These are phyloP conservation scores for Linderniella brevidens DNA, from an alignment of 257 asterid species.

Conservation along the genomic window DNA sequence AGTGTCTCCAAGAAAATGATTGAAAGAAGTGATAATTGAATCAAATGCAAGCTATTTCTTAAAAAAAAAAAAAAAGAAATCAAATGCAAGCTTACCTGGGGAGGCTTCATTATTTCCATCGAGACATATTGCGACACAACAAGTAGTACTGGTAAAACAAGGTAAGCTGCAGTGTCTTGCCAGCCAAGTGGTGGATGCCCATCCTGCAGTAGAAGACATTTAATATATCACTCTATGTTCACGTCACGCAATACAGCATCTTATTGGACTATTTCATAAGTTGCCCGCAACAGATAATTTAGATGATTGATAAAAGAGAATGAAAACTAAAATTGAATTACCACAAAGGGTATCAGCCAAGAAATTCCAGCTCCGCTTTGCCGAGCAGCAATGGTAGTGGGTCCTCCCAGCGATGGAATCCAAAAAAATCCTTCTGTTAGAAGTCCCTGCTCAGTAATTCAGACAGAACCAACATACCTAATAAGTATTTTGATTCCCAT, in stretches of 20 bases:
- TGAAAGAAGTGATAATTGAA: slow-evolving; percentile 9
- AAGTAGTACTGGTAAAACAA: slow-evolving; percentile 80
- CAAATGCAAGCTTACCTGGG: slow-evolving; percentile 48
- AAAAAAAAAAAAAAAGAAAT: not conserved
- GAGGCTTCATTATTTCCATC: slow-evolving; percentile 99
- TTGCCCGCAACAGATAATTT: not conserved
- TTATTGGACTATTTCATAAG: not conserved
- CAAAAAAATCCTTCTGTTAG: slow-evolving; percentile 98
- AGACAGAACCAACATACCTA: not conserved
- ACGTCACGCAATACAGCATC: slow-evolving; percentile 10
- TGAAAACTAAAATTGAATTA: slow-evolving; percentile 20
- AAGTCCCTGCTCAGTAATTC: slow-evolving; percentile 48
- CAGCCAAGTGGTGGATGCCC: slow-evolving; percentile 99
- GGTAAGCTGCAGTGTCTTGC: slow-evolving; percentile 92
- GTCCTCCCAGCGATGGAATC: slow-evolving; percentile 99
- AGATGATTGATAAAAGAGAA: slow-evolving; percentile 6
- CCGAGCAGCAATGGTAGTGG: slow-evolving; percentile 96
- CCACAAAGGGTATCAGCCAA: slow-evolving; percentile 96
- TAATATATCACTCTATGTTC: too few species aligned
- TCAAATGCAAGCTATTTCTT: too few species aligned
- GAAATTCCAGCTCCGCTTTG: slow-evolving; percentile 96
- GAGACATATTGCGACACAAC: slow-evolving; percentile 80
- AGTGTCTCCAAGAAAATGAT: too few species aligned
- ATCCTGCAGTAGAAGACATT: slow-evolving; percentile 38
- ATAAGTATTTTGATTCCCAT: not conserved